Percentiles rank a stretch among this genome's conserved stretches.
Evolutionary conservation across 2,329 filamentous ascomycete genomes (phyloP).

Genomic region (Ophiostoma tasmaniense): DNA sequence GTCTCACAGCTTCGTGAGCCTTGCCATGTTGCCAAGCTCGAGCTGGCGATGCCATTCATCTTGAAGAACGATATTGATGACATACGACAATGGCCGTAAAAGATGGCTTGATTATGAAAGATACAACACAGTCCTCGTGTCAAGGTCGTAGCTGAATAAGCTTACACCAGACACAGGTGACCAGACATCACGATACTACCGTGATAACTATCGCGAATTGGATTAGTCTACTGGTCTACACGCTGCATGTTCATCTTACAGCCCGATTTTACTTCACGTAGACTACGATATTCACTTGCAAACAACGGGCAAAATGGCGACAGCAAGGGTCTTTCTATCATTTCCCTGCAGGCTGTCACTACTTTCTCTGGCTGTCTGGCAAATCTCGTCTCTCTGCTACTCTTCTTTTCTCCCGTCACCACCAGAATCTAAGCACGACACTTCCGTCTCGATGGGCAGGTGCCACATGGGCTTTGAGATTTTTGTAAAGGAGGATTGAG

Average conservation of each 20-base stretch:
- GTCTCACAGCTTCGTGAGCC: not conserved
- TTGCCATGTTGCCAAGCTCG: not conserved
- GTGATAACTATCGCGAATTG: not conserved
- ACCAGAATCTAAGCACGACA: not conserved
- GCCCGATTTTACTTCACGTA: no score
- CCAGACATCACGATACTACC: not conserved
- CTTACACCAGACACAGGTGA: not conserved
- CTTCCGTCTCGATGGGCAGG: not conserved
- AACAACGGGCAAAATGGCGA: constrained; percentile 46
- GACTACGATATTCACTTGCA: not conserved
- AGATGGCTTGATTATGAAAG: not conserved
- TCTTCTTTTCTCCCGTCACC: not conserved
- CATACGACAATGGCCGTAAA: not conserved
- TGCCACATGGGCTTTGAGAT: constrained; percentile 21
- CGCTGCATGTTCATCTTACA: no score
- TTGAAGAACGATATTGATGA: no score
- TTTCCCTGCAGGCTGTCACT: not conserved
- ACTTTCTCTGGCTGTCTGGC: not conserved
- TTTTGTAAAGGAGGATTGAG: constrained; percentile 13
- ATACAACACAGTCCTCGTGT: not conserved
- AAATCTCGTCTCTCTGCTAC: not conserved
- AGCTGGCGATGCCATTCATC: no score
- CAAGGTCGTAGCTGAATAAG: not conserved
- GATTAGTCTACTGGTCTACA: not conserved
- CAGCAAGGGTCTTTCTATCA: constrained; percentile 27